Base-by-base conservation (phyloP, 2,329 filamentous ascomycete species). In the Aureobasidium lini region DNA sequence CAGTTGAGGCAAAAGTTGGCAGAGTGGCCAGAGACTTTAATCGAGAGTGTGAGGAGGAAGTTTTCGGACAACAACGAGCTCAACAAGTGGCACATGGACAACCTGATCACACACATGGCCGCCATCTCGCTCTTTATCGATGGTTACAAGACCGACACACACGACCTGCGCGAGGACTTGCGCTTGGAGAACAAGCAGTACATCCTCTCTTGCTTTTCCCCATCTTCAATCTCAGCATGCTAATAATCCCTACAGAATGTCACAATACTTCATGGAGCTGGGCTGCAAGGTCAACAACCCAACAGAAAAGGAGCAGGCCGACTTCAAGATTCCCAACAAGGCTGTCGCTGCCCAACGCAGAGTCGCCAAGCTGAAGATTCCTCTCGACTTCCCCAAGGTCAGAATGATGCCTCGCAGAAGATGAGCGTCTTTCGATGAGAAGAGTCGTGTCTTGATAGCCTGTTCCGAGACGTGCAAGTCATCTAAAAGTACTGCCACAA, bases 301-400 rank as follows among this genome's bases (percentile, higher is more conserved):
- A 11, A 78, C 75, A 4, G 79, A 80, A 53, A 70, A 69, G 16
- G 78, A 82, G 59, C 69, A 72, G 50, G 69, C 71, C 32, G 83
- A 80, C 70, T 75, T 78, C 64, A 78, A 82, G 60, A 79, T 85
- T n/a, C 32, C 57, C 64, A 82, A 81, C 34, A 85, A 85, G 69
- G 82, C 82, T 1, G 80, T 84, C 67, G 81, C 80, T 4, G 72
- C 73, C 18, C 83, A 83, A 59, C 84, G 84, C 62, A 80, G 74
- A 61, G 75, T 92, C 52, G 91, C 88, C 11, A 84, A 84, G 65
- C 76, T 97, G 67, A 83, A 81, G 66, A 72, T 96, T 63, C 94
- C 94, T 3, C 76, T 96, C 48, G 81, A 86, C 61, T 96, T 96
- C 71, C 94, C 93, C 1, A 91, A 87, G 76, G 70, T 76, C 67